Evolutionary conservation across 1,284 basidiomycete genomes (phyloP), one percentile per base, ranked within the genome.

Genomic region (Ustilago crameri): DNA sequence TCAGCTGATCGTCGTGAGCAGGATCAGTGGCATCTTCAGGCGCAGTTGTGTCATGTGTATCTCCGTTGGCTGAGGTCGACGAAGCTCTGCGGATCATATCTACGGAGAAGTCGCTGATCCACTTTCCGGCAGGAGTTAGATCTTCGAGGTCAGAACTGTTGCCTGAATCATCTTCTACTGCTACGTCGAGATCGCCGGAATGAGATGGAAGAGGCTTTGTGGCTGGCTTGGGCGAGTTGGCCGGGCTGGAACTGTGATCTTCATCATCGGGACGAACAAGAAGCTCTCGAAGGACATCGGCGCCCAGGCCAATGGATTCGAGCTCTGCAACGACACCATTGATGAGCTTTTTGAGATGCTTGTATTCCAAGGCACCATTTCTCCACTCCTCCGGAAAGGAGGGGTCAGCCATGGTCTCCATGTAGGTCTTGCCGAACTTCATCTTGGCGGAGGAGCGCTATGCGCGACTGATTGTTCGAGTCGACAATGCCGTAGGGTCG

Each of bases 301-400:
- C 90, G 45, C 88, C 88, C 4, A 95, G 86, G 9, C 93, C 94
- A 51, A 95, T 86, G 8, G 88, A 87, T 9, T 89, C 87, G 27
- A 98, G 89, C 83, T 98, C 94, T 17, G 86, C 85, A 0, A 91
- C 92, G 45, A 95, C 89, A 81, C 90, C 88, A 77, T 93, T 93
- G 80, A 98, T 93, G 51, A 96, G 87, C 79, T 93, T 94, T 85
- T 98, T 97, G 70, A 98, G 89, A 91, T 93, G 79, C 43, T 91
- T 87, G 82, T 97, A 97, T 79, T 95, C 90, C 59, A 97, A 91
- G 0, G 92, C 91, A 83, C 89, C 89, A 24, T 90, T 86, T 23
- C 90, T 87, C 70, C 93, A 86, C 66, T 91, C 90, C 44, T 88
- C 88, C 0, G 92, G 91, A 9, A 93, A 87, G n/a, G 87, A 66